Evolutionary conservation across 2,329 filamentous ascomycete genomes (phyloP).

Genomic region (Malbranchea zuffiana): DNA sequence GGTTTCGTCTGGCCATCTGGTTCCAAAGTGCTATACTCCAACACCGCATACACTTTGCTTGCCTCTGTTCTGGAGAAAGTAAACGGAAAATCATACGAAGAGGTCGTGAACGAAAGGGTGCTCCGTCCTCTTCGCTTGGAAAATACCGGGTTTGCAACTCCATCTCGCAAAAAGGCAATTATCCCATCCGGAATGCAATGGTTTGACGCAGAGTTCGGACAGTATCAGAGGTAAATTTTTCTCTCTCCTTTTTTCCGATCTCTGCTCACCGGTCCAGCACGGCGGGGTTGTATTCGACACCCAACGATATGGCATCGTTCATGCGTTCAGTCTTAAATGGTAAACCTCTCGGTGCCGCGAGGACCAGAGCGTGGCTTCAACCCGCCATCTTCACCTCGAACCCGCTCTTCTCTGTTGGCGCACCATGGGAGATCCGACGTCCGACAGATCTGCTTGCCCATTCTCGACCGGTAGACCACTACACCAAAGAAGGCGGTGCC

Average conservation of each 20-base stretch:
- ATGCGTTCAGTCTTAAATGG: conserved; percentile 32
- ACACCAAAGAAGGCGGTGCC: conserved; percentile 26
- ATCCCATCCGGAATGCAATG: conserved; percentile 33
- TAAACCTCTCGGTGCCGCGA: conserved; percentile 24
- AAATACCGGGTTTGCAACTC: conserved; percentile 24
- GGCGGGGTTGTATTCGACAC: conserved; percentile 21
- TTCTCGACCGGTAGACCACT: conserved; percentile 24
- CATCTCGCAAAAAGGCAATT: conserved; percentile 25
- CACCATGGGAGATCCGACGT: conserved; percentile 31
- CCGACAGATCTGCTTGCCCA: too few relatives aligned
- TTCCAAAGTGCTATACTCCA: too few relatives aligned
- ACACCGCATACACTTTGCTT: conserved; percentile 31
- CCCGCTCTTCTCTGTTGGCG: conserved; percentile 26
- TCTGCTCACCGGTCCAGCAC: background rate
- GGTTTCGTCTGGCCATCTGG: too few relatives aligned
- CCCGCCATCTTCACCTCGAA: conserved; percentile 30
- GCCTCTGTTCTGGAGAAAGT: conserved; percentile 29
- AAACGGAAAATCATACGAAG: conserved; percentile 22
- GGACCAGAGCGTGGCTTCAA: conserved; percentile 34
- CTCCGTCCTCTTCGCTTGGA: conserved; percentile 25
- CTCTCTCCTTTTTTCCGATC: background rate
- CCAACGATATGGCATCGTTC: conserved; percentile 28
- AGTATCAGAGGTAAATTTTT: conserved; percentile 22
- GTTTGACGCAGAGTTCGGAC: conserved; percentile 21
- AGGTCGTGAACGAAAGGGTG: conserved; percentile 23